phyloP scores from a whole-genome alignment of 768 basidiomycete species.

The Plicaturopsis crispa region DNA sequence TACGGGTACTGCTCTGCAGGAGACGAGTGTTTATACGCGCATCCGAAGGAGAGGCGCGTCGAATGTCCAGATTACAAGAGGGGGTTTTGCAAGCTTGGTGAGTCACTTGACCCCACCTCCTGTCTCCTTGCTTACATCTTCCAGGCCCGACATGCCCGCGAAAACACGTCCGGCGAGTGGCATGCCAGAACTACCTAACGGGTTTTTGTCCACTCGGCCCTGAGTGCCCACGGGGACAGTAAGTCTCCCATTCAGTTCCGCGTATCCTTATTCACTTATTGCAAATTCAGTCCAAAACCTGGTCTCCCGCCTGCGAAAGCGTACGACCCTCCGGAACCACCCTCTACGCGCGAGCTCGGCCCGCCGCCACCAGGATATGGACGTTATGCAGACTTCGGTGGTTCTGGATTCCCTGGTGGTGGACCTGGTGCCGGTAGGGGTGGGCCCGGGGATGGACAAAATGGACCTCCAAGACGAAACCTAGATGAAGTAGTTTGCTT shows the following conservation, averaged over 20 bases:
- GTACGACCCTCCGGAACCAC: slow-evolving; percentile 71
- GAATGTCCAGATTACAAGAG: slow-evolving; percentile 95
- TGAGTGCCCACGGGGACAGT: slow-evolving; percentile 88
- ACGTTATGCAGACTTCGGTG: slow-evolving; percentile 72
- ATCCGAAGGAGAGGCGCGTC: slow-evolving; percentile 83
- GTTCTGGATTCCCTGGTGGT: slow-evolving; percentile 28
- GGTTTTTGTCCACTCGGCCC: slow-evolving; percentile 91
- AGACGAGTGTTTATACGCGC: slow-evolving; percentile 95
- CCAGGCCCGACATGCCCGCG: slow-evolving; percentile 82
- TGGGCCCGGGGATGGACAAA: slow-evolving; percentile 21
- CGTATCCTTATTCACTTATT: neutral
- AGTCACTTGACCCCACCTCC: slow-evolving; percentile 16
- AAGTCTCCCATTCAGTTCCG: slow-evolving; percentile 25
- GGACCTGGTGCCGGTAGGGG: slow-evolving; percentile 16
- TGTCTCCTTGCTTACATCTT: slow-evolving; percentile 1
- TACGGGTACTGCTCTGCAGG: slow-evolving; percentile 97
- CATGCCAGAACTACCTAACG: slow-evolving; percentile 85
- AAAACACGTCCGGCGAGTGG: slow-evolving; percentile 87
- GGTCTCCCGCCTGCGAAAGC: slow-evolving; percentile 59
- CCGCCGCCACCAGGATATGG: slow-evolving; percentile 92
- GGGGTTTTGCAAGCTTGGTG: slow-evolving; percentile 93
- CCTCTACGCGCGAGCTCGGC: slow-evolving; percentile 72
- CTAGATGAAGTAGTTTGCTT: slow-evolving; percentile 82
- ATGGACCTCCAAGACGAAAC: slow-evolving; percentile 59
- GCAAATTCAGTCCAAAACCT: slow-evolving; percentile 62